Percentiles rank a stretch among this genome's conserved stretches.
Evolutionary conservation across 108 stramenopile species (phyloP).

Genomic region (Cyclotella cryptica): DNA sequence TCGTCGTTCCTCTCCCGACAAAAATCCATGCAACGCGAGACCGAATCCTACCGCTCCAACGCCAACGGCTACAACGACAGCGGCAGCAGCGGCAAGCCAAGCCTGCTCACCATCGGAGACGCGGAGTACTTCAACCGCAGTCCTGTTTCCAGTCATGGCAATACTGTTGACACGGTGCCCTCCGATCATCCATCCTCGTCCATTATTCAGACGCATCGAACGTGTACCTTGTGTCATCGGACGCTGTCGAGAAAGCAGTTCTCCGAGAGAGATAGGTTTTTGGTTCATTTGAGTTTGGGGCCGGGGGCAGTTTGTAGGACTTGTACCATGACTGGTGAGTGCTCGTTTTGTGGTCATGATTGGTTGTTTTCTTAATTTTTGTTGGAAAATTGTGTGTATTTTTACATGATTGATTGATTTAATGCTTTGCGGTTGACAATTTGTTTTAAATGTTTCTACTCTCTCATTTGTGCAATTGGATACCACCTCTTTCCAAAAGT

Average conservation of each 20-base stretch:
- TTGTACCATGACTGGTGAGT: slow-evolving; percentile 49
- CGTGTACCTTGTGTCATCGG: slow-evolving; percentile 50
- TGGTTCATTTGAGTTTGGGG: slow-evolving; percentile 22
- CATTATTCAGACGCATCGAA: slow-evolving; percentile 34
- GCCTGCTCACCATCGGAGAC: slow-evolving; percentile 3
- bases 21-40: slow-evolving; percentile 6
- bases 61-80: neutral
- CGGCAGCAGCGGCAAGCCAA: neutral
- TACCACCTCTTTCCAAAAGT: neutral
- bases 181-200: slow-evolving; percentile 44
- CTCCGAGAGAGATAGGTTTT: slow-evolving; percentile 34
- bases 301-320: slow-evolving; percentile 47
- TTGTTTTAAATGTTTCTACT: neutral
- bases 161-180: slow-evolving; percentile 3
- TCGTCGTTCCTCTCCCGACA: neutral
- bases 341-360: neutral
- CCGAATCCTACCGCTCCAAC: neutral
- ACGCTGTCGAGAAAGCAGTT: slow-evolving; percentile 41
- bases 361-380: neutral
- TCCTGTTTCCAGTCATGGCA: neutral
- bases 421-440: neutral
- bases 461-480: slow-evolving; percentile 1
- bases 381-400: neutral
- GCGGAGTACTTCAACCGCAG: neutral
- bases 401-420: neutral